Conservation (phyloP, 768 basidiomycete genomes). For the Dictyophora rubrovolvata region DNA sequence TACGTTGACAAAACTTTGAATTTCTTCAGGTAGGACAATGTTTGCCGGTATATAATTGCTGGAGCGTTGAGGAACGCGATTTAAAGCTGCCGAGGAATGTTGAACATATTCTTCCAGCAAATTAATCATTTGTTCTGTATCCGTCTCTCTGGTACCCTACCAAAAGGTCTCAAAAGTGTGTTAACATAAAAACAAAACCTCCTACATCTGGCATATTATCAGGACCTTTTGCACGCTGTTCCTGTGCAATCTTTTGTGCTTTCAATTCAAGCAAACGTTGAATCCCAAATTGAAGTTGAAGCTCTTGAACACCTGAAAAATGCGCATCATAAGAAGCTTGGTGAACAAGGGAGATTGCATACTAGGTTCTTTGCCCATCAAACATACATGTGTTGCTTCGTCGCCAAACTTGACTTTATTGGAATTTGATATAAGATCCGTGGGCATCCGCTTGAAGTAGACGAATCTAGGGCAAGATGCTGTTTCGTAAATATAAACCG, state of each 20-base stretch:
- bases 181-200: not conserved
- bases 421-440: not conserved
- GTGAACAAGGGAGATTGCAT: slow-evolving; percentile 19
- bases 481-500: slow-evolving; percentile 58
- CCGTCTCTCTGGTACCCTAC: not conserved
- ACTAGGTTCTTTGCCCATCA: slow-evolving; percentile 67
- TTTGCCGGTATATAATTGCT: slow-evolving; percentile 48
- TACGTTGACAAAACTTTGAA: slow-evolving; percentile 80
- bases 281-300: slow-evolving; percentile 53
- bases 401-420: slow-evolving; percentile 68
- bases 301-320: slow-evolving; percentile 44
- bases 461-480: slow-evolving; percentile 76
- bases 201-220: not conserved
- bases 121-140: slow-evolving; percentile 21
- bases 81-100: slow-evolving; percentile 26
- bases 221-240: not conserved
- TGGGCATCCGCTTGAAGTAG: slow-evolving; percentile 50
- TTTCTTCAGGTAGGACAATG: slow-evolving; percentile 56
- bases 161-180: not conserved
- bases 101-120: slow-evolving; percentile 53
- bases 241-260: slow-evolving; percentile 10
- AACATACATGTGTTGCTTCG: slow-evolving; percentile 75
- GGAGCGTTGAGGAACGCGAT: slow-evolving; percentile 20
- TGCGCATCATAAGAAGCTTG: not conserved
- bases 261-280: slow-evolving; percentile 45